Evolutionary conservation across 345 rosid species (phyloP).

Genomic region (Capsella bursapastoris): DNA sequence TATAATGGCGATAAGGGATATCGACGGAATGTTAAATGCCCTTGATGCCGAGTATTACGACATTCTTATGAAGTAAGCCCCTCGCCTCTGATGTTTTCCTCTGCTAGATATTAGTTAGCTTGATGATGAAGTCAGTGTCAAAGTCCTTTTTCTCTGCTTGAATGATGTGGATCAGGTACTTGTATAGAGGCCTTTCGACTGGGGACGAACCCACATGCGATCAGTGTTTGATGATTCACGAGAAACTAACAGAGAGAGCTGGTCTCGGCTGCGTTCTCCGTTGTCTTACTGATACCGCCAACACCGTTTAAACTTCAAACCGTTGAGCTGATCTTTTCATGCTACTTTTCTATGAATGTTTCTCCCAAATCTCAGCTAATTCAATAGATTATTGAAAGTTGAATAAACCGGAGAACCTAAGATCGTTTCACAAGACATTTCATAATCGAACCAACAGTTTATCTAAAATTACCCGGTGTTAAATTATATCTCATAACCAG

Average conservation of each 20-base stretch:
- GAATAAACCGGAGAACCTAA: slow-evolving; percentile 1
- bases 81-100: neutral
- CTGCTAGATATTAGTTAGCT: slow-evolving; percentile 7
- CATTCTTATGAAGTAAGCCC: slow-evolving; percentile 84
- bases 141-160: neutral
- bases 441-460: neutral
- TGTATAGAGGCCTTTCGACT: slow-evolving; percentile 85
- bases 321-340: neutral
- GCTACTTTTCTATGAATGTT: neutral
- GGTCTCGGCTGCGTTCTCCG: slow-evolving; percentile 91
- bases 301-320: slow-evolving; percentile 65
- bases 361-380: neutral
- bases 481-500: slow-evolving; percentile 71
- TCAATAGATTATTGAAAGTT: neutral
- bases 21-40: slow-evolving; percentile 72
- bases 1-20: slow-evolving; percentile 84
- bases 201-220: slow-evolving; percentile 92
- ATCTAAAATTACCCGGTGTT: slow-evolving; percentile 6
- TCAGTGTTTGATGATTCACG: slow-evolving; percentile 85
- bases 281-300: slow-evolving; percentile 71
- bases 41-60: slow-evolving; percentile 89
- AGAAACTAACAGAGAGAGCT: slow-evolving; percentile 83
- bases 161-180: slow-evolving; percentile 54
- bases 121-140: neutral
- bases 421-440: neutral